phyloP scores from a whole-genome alignment of 371 early-diverging fungal genomes.

The Mucor lusitanicus region DNA sequence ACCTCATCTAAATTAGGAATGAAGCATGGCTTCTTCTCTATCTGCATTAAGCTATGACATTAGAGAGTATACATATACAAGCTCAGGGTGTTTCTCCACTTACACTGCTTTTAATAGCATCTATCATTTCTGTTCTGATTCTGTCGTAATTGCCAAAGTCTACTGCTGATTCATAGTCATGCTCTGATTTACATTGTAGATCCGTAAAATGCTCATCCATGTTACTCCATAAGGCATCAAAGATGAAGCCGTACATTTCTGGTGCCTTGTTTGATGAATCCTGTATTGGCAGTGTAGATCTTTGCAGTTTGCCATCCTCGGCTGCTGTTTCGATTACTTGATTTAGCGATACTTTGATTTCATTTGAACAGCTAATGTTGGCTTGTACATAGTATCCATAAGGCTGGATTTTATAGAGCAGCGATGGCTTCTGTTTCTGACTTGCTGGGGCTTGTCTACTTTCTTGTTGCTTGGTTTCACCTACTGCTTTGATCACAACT shows the following conservation, averaged over 20 bases:
- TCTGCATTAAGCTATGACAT: neutral
- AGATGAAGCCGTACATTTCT: neutral
- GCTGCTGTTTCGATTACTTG: neutral
- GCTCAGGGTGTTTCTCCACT: no score
- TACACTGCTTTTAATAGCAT: neutral
- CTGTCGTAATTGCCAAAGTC: neutral
- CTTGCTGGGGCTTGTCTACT: no score
- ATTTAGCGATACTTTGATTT: neutral
- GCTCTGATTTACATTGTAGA: neutral
- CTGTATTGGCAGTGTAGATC: neutral
- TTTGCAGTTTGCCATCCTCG: neutral
- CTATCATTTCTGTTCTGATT: neutral
- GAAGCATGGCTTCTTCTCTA: neutral
- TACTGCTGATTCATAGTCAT: neutral
- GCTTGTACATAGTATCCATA: neutral
- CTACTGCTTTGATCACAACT: neutral
- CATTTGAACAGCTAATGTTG: neutral
- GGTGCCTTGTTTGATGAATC: neutral
- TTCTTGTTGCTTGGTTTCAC: neutral
- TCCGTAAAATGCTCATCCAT: neutral
- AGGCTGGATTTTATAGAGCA: neutral
- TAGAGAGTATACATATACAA: no score
- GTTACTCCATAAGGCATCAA: neutral
- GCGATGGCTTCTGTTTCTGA: neutral
- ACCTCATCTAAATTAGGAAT: neutral